Evolutionary conservation across 2,329 filamentous ascomycete genomes (phyloP).

Genomic region (Ceratocystis cubensis): DNA sequence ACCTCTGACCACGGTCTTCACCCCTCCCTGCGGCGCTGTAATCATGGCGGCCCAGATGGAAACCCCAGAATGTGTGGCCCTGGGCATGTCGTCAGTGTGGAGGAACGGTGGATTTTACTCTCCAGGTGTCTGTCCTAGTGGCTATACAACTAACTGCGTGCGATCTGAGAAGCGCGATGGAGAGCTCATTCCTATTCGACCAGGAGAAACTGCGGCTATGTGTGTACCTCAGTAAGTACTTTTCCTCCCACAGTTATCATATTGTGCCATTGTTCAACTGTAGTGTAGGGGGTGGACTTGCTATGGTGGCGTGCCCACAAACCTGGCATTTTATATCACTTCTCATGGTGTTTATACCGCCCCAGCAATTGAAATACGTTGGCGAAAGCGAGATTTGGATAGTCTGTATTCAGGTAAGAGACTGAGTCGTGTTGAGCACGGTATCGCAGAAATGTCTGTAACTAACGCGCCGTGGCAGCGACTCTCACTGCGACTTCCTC

Average conservation of each 20-base stretch:
- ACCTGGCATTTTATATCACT: constrained; percentile 23
- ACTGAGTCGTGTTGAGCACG: neutral
- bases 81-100: constrained; percentile 24
- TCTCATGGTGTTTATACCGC: constrained; percentile 25
- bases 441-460: neutral
- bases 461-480: neutral
- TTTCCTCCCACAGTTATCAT: neutral
- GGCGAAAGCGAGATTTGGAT: constrained; percentile 24
- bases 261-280: neutral
- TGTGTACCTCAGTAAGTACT: constrained; percentile 25
- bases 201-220: constrained; percentile 26
- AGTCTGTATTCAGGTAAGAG: constrained; percentile 9
- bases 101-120: constrained; percentile 26
- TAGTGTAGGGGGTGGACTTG: constrained; percentile 17
- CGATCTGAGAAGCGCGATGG: constrained; percentile 21
- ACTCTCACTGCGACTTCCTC: neutral
- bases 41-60: constrained; percentile 12
- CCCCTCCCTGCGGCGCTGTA: constrained; percentile 15
- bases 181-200: constrained; percentile 23
- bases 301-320: constrained; percentile 22
- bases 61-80: constrained; percentile 14
- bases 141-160: constrained; percentile 25
- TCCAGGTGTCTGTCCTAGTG: constrained; percentile 26
- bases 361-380: constrained; percentile 27
- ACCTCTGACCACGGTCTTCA: constrained; percentile 17